A percentile compares a stretch with the other conserved stretches of the same genome.
Conservation (phyloP, 352 stramenopile genomes). For the Paralagenidium karlingii region DNA sequence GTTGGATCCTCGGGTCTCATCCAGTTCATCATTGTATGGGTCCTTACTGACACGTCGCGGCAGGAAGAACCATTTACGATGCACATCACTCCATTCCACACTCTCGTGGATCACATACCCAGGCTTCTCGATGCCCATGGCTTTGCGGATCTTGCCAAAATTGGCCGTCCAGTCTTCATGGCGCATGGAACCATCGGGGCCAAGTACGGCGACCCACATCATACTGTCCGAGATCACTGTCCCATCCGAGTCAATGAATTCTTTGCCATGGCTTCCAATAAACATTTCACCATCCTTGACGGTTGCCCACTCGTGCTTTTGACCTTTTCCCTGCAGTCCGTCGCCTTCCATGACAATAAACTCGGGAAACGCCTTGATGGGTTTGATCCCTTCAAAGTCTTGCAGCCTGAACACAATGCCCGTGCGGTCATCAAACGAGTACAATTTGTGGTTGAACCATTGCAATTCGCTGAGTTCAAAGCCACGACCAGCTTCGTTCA, state of each 20-base stretch:
- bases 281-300: constrained; percentile 97
- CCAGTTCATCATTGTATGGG: constrained; percentile 91
- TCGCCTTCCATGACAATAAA: constrained; percentile 97
- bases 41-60: constrained; percentile 91
- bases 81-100: constrained; percentile 90
- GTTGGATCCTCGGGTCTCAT: constrained; percentile 90
- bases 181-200: constrained; percentile 53
- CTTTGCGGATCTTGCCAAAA: constrained; percentile 89
- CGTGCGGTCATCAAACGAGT: constrained; percentile 97
- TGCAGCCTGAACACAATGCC: constrained; percentile 97
- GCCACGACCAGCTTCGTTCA: constrained; percentile 92
- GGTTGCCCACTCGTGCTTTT: constrained; percentile 99
- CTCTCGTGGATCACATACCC: constrained; percentile 97
- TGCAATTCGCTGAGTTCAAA: constrained; percentile 93
- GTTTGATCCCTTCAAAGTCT: constrained; percentile 62
- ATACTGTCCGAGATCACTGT: constrained; percentile 93
- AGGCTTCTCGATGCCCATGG: constrained; percentile 79
- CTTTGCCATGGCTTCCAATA: constrained; percentile 93
- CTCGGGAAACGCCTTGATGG: constrained; percentile 82
- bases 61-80: constrained; percentile 96
- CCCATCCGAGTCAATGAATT: constrained; percentile 87
- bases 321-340: constrained; percentile 93
- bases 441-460: constrained; percentile 80
- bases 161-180: constrained; percentile 91
- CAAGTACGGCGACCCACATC: constrained; percentile 93